Base-by-base conservation (phyloP, 345 rosid genomes). In the Sisymbrium altissimum region DNA sequence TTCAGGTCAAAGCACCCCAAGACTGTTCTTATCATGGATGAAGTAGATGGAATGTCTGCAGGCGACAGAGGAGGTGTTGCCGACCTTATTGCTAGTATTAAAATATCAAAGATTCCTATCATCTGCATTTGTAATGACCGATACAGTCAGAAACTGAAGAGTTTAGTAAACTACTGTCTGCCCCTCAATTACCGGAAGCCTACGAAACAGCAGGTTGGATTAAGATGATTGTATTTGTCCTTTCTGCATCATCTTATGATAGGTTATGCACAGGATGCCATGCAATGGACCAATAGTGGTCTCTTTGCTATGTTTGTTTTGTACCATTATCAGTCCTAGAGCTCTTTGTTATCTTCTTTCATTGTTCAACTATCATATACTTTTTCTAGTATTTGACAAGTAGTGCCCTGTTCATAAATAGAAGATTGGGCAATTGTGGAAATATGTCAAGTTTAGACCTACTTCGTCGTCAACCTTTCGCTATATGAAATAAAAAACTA, bases 11-110 rank as follows among this genome's bases (percentile, higher is more conserved):
- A 87, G 79, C 86, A 79, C 77, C 85, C 82, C 17, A 95, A 90
- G 68, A 80, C 92, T 53, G 99, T 92, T 76, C 85, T 95, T 52
- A 88, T 95, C 71, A 95, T 95, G 99, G 99, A 95, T 75, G 99
- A 95, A 88, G 97, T 92, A 32, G 97, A 95, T 88, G 99, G 99
- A 54, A 95, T 95, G 99, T 95, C 99, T 64, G 99, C 99, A 54
- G 99, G 99, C 52, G 99, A 95, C 80, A 86, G 99, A 83, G 97
- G 97, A 71, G 99, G 99, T 80, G 73, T 95, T 73, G 92, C 97
- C 21, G 99, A 95, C 79, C 97, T 95, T 74, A 92, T 95, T 77
- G 97, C 95, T 41, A 95, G 97, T 85, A 88, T 95, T 82, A 95
- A 90, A 78, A 85, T 86, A 41, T 95, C 99, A 63, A 95, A 87